Base-by-base conservation (phyloP, 164 flowering plant genomes). In the Sedum album region DNA sequence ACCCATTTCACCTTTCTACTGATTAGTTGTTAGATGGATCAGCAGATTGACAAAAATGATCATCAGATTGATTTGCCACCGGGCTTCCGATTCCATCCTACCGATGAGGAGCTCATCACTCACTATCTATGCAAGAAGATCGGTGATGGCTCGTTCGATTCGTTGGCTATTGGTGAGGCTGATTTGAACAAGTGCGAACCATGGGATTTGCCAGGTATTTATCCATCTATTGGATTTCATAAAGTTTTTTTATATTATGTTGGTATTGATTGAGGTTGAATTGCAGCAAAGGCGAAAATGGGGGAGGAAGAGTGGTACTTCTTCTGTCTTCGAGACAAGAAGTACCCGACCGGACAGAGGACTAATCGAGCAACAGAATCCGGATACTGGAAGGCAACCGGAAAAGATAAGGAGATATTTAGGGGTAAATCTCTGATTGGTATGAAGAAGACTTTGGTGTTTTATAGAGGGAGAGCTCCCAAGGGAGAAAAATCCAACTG, bases 331-430 rank as follows among this genome's bases (percentile, higher is more conserved):
- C 77, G 82, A 41, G 87, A 84, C 63, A 77, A 83, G 25, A 84
- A 80, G 71, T 82, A 84, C 70, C 87, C 85, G 60, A 80, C 84
- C 33, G 87, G 87, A n/a, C 66, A 77, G 30, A 76, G 86, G 61
- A 81, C 85, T 13, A 81, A 81, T 48, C 69, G 84, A 18, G 86
- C 86, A 2, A 83, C 86, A 0, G 78, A 69, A 0, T 80, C 85
- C 18, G 86, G 86, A 15, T 83, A 81, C 21, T 83, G 86, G 87
- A 82, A 84, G 70, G 87, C 87, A 17, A 84, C 87, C 9, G 87
- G 87, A 20, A 84, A 84, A 67, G 87, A 84, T 49, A 82, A 76
- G 66, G 85, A 82, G 72, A 84, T 84, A 41, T 82, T 39, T 70
- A 75, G 65, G 41, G 76, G 28, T 1, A 82, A 78, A 68, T 21